Evolutionary conservation across 371 early-diverging fungal genomes (phyloP).

Genomic region (Circinella minor): DNA sequence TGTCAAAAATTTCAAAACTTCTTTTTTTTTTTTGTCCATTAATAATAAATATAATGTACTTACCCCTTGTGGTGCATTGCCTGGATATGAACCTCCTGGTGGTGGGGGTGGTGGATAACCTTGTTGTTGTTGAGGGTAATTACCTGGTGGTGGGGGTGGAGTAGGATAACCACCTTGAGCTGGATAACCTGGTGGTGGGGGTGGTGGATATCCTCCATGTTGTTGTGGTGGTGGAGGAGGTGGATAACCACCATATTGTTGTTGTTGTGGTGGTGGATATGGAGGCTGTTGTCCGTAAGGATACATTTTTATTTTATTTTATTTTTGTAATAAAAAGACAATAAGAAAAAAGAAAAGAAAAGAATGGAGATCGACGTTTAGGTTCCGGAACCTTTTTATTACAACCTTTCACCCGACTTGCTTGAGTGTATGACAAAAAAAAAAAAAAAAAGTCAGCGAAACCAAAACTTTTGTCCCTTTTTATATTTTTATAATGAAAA

Average conservation of each 20-base stretch:
- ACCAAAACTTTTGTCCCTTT: too few species aligned
- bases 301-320: too few species aligned
- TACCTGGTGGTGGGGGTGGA: conserved; percentile 19
- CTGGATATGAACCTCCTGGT: conserved; percentile 11
- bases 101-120: conserved; percentile 24
- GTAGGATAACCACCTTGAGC: conserved; percentile 14
- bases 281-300: background rate
- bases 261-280: conserved; percentile 16
- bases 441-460: too few species aligned
- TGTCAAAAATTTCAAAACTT: background rate
- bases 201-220: conserved; percentile 19
- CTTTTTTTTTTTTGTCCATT: too few species aligned
- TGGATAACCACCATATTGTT: conserved; percentile 19
- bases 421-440: too few species aligned
- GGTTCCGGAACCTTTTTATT: too few species aligned
- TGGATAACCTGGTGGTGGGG: conserved; percentile 18
- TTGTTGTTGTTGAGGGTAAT: background rate
- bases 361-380: too few species aligned
- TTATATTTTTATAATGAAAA: too few species aligned
- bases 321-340: too few species aligned
- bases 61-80: conserved; percentile 13
- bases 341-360: too few species aligned
- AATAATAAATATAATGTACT: too few species aligned
- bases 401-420: too few species aligned
- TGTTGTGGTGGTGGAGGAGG: conserved; percentile 18